Evolutionary conservation across 2,329 filamentous ascomycete genomes (phyloP).

Genomic region (Nigrograna mackinnonii): DNA sequence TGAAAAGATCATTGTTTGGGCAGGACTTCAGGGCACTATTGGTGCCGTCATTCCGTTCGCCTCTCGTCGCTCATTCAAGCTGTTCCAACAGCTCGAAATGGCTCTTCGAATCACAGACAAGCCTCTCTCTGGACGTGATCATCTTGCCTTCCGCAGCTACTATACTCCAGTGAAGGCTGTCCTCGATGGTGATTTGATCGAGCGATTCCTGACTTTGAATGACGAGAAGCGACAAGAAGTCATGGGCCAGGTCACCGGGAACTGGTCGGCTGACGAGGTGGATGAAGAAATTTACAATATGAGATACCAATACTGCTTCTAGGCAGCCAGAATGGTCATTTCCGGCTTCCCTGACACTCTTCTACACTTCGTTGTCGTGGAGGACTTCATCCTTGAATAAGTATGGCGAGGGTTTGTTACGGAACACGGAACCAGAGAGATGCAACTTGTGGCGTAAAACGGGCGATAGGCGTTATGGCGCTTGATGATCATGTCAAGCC

Average conservation of each 20-base stretch:
- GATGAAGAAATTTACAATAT: constrained; percentile 79
- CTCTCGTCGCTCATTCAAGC: constrained; percentile 91
- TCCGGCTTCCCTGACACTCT: too few species aligned
- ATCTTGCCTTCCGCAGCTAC: constrained; percentile 93
- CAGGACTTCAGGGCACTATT: constrained; percentile 90
- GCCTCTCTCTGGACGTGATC: constrained; percentile 87
- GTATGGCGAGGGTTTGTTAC: too few species aligned
- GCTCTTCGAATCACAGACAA: constrained; percentile 78
- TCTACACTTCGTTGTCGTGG: too few species aligned
- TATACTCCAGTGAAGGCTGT: constrained; percentile 96
- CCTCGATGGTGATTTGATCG: constrained; percentile 95
- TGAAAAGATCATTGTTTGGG: constrained; percentile 90
- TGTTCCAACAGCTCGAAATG: constrained; percentile 93
- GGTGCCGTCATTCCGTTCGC: constrained; percentile 92
- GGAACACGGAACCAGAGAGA: too few species aligned
- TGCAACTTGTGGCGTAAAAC: too few species aligned
- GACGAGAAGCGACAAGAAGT: constrained; percentile 95
- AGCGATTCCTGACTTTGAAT: constrained; percentile 81
- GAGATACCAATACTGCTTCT: constrained; percentile 35
- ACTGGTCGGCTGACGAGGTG: constrained; percentile 75
- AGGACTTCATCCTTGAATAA: too few species aligned
- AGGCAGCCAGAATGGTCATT: too few species aligned
- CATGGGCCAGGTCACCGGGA: constrained; percentile 88
- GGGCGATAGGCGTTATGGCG: too few species aligned
- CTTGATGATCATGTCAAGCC: too few species aligned